Conservation (phyloP, 2,329 filamentous ascomycete species). For the Pseudogymnoascus sp. region DNA sequence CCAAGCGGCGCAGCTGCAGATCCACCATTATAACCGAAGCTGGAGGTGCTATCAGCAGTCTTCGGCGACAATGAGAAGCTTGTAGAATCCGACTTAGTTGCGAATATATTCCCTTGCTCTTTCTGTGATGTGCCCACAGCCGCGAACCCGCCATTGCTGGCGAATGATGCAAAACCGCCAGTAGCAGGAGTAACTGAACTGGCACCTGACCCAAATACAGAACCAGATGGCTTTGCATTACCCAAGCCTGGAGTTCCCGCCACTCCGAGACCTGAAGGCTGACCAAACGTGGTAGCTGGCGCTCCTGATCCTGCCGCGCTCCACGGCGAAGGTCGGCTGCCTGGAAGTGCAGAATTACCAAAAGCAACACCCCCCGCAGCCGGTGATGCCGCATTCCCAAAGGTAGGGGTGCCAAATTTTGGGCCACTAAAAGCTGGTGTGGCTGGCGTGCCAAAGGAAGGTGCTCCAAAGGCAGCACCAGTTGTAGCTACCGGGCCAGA, state of each 20-base stretch:
- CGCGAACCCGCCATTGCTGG: constrained; percentile 48
- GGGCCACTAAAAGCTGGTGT: constrained; percentile 27
- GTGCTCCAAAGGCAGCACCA: constrained; percentile 17
- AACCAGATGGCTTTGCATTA: constrained; percentile 25
- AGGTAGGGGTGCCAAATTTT: constrained; percentile 34
- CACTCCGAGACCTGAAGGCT: constrained; percentile 41
- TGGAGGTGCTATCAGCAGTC: constrained; percentile 28
- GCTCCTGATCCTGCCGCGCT: constrained; percentile 28
- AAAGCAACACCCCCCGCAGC: constrained; percentile 14
- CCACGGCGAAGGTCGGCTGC: constrained; percentile 49
- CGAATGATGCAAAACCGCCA: constrained; percentile 49
- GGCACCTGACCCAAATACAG: constrained; percentile 33
- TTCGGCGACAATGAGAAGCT: constrained; percentile 18
- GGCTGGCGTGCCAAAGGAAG: constrained; percentile 27
- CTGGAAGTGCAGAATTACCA: constrained; percentile 33
- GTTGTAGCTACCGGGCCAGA: constrained; percentile 12
- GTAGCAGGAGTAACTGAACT: constrained; percentile 28
- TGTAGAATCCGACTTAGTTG: constrained; percentile 14
- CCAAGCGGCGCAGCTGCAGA: not conserved
- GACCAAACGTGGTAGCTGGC: constrained; percentile 43
- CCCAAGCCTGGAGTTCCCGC: constrained; percentile 32
- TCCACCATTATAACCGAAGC: constrained; percentile 12
- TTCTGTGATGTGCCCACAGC: constrained; percentile 26
- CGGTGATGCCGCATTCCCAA: constrained; percentile 41
- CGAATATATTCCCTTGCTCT: constrained; percentile 27